phyloP scores from a whole-genome alignment of 1,284 basidiomycete species.

The Ceratobasidium theobromae region DNA sequence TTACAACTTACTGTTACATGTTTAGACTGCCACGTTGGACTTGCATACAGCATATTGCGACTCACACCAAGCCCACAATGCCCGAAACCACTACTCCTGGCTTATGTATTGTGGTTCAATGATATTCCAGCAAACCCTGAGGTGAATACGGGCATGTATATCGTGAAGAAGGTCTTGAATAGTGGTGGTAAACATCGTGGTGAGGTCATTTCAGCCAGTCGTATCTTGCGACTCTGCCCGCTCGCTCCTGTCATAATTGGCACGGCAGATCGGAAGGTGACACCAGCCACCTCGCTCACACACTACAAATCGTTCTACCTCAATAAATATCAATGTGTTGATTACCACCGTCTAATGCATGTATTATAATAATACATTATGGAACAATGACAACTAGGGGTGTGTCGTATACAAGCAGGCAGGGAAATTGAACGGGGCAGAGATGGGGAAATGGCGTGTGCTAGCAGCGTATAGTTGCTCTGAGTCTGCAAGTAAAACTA shows the following conservation, averaged over 20 bases:
- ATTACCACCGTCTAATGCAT: no score
- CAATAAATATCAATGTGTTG: constrained; percentile 4
- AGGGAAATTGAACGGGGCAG: no score
- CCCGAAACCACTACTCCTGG: not conserved
- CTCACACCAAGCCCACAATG: not conserved
- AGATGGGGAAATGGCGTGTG: no score
- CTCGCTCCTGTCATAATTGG: not conserved
- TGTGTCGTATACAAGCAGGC: no score
- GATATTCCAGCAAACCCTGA: not conserved
- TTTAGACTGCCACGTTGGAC: no score
- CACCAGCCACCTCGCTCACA: not conserved
- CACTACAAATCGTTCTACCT: not conserved
- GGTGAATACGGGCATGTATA: not conserved
- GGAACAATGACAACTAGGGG: no score
- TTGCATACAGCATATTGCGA: no score
- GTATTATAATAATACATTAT: no score
- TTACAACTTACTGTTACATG: no score
- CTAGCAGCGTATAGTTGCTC: no score
- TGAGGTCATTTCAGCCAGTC: not conserved
- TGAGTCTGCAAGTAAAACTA: no score
- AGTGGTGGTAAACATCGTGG: not conserved
- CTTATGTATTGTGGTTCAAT: not conserved
- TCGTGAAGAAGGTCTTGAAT: not conserved
- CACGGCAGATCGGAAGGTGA: not conserved
- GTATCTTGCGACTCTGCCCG: not conserved